Conservation (phyloP, 306 rosid species). For the Argentina anserina region DNA sequence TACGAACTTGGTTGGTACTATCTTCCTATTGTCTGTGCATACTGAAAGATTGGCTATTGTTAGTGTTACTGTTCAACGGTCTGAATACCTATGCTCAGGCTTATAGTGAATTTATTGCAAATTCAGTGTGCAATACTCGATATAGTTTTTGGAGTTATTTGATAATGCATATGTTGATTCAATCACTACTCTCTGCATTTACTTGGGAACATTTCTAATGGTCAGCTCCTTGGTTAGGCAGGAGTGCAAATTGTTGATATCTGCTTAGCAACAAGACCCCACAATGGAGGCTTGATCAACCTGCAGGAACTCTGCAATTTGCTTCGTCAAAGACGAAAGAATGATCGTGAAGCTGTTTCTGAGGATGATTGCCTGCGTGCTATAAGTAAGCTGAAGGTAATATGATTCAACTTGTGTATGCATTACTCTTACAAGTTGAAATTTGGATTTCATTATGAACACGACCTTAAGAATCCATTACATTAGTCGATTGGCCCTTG, state of each 20-base stretch:
- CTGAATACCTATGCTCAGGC: not conserved
- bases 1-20: conserved; percentile 84
- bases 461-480: not conserved
- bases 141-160: not conserved
- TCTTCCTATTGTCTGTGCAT: conserved; percentile 27
- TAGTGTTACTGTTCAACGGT: not conserved
- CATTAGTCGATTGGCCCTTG: not conserved
- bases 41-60: not conserved
- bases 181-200: not conserved
- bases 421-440: not conserved
- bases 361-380: conserved; percentile 97
- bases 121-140: not conserved
- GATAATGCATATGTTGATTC: not conserved
- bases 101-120: not conserved
- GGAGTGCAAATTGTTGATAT: conserved; percentile 96
- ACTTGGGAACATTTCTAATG: conserved; percentile 15
- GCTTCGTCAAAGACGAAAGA: conserved; percentile 72
- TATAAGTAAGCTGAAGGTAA: conserved; percentile 90
- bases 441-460: not conserved
- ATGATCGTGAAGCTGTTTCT: conserved; percentile 79
- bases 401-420: conserved; percentile 13
- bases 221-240: conserved; percentile 50
- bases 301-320: conserved; percentile 74
- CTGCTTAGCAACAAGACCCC: conserved; percentile 87
- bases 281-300: conserved; percentile 89